Percentiles rank a stretch among this genome's conserved stretches.
Conservation (phyloP, 2,329 filamentous ascomycete species). For the Ceratocystis lukuohia region DNA sequence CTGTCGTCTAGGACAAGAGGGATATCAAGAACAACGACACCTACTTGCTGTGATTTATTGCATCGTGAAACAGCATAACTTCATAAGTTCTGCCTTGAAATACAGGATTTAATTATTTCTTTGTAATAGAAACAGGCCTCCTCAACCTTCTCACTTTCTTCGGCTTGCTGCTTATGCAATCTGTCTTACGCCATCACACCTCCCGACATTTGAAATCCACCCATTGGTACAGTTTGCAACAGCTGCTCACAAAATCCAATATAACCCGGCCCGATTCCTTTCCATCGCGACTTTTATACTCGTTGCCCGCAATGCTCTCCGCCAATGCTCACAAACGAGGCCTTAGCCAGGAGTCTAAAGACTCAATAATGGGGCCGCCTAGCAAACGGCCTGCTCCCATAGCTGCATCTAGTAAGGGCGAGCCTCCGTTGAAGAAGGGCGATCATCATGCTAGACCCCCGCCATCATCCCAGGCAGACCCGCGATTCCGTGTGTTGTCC, state of each 20-base stretch:
- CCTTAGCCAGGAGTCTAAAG: constrained; percentile 52
- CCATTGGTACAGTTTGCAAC: not conserved
- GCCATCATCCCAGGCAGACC: constrained; percentile 37
- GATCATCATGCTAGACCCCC: not conserved
- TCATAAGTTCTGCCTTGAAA: not conserved
- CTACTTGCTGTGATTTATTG: not conserved
- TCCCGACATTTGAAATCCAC: not conserved
- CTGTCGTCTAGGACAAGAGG: not conserved
- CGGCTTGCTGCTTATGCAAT: not conserved
- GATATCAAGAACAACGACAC: not conserved
- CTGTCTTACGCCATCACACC: not conserved
- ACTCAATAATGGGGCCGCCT: not conserved
- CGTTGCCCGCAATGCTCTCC: constrained; percentile 32
- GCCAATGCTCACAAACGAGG: constrained; percentile 55
- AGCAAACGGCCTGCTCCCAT: not conserved
- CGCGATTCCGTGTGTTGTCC: constrained; percentile 50
- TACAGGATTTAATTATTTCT: not conserved
- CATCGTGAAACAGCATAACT: not conserved
- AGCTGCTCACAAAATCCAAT: not conserved
- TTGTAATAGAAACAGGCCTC: not conserved
- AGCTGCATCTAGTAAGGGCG: not conserved
- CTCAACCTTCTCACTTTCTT: not conserved
- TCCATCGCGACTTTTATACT: not conserved
- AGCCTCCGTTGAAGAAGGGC: not conserved
- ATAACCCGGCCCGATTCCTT: not conserved